A percentile compares a stretch with the other conserved stretches of the same genome.
phyloP scores from a whole-genome alignment of 2,329 filamentous ascomycete species.

The Exophiala spinifera region DNA sequence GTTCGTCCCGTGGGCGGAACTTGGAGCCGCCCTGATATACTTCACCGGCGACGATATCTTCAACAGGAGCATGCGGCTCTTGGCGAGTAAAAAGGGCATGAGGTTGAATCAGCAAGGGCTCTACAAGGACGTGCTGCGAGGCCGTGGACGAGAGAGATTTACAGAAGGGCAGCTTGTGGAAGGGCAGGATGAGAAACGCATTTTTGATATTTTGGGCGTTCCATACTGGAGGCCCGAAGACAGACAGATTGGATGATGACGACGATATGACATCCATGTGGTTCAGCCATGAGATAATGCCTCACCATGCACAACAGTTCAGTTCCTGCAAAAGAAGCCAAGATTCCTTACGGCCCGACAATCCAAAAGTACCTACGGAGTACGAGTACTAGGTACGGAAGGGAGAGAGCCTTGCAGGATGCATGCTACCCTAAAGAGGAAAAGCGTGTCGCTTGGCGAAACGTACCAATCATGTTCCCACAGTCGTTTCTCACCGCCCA shows the following conservation, averaged over 20 bases:
- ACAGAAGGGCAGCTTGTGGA: slow-evolving; percentile 70
- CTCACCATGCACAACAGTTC: too few relatives aligned
- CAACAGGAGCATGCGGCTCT: slow-evolving; percentile 76
- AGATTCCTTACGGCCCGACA: too few relatives aligned
- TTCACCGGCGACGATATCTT: slow-evolving; percentile 96
- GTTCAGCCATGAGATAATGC: not conserved
- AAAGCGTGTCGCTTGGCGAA: not conserved
- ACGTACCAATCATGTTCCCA: not conserved
- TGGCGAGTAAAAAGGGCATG: slow-evolving; percentile 80
- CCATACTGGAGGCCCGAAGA: slow-evolving; percentile 71
- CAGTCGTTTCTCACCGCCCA: slow-evolving; percentile 8
- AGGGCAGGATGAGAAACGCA: slow-evolving; percentile 69
- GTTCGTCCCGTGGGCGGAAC: slow-evolving; percentile 72
- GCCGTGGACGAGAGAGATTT: slow-evolving; percentile 55
- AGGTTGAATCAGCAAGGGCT: slow-evolving; percentile 79
- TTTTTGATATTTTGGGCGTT: slow-evolving; percentile 80
- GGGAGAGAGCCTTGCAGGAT: not conserved
- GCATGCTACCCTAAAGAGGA: not conserved
- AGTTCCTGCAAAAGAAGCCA: too few relatives aligned
- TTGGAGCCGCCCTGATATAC: slow-evolving; percentile 85
- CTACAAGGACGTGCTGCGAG: slow-evolving; percentile 67
- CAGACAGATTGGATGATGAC: slow-evolving; percentile 35
- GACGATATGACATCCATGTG: not conserved
- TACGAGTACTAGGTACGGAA: too few relatives aligned
- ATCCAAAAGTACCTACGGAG: not conserved